Percentiles rank a stretch among this genome's conserved stretches.
These are phyloP conservation scores for Ogataea paraovalis DNA, from an alignment of 805 yeast genomes.

Conservation along the genomic window DNA sequence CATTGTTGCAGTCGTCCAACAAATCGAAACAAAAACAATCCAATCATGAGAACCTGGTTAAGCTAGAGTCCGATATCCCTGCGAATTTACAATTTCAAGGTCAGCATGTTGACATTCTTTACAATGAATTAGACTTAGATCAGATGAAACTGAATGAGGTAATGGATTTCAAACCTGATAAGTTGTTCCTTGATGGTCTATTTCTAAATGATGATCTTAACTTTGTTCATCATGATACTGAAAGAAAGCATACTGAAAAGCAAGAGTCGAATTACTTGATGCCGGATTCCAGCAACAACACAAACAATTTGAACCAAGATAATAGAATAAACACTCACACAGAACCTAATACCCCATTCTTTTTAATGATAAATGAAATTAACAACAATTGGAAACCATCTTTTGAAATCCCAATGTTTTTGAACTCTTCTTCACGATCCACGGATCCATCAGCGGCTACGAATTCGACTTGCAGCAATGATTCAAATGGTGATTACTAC, in stretches of 20 bases:
- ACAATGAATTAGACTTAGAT: slow-evolving; percentile 5
- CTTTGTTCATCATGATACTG: background rate
- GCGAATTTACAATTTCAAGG: background rate
- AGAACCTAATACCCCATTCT: background rate
- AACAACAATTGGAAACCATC: slow-evolving; percentile 17
- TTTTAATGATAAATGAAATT: slow-evolving; percentile 8
- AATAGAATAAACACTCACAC: background rate
- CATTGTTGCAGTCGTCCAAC: background rate
- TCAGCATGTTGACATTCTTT: background rate
- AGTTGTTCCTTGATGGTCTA: slow-evolving; percentile 6
- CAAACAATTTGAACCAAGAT: background rate
- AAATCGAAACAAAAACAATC: background rate
- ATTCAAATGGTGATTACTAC: background rate
- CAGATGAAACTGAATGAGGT: background rate
- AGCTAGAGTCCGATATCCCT: background rate
- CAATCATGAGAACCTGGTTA: background rate
- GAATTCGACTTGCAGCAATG: background rate
- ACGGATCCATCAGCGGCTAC: background rate
- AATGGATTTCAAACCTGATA: slow-evolving; percentile 10
- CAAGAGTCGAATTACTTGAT: background rate
- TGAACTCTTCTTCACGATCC: background rate
- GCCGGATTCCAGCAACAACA: background rate
- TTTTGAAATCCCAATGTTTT: slow-evolving; percentile 7
- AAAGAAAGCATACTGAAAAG: background rate
- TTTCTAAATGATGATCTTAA: background rate